Conservation (phyloP, 1,284 basidiomycete genomes). For the Inonotus obliquus region DNA sequence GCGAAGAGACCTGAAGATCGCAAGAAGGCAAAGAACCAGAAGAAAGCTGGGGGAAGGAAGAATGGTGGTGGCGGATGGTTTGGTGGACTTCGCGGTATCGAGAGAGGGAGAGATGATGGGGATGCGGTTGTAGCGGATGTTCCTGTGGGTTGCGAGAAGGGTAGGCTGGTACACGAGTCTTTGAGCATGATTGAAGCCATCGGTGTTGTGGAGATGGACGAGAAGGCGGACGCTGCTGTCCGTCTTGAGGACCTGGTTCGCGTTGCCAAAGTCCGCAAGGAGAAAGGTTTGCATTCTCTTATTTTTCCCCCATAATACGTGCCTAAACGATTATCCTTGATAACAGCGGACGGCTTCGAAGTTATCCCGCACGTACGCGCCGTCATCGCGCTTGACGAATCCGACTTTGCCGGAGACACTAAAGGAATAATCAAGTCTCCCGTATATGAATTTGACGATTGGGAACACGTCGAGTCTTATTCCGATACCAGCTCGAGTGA, state of each 20-base stretch:
- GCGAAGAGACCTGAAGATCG: slow-evolving; percentile 10
- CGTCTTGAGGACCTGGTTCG: slow-evolving; percentile 13
- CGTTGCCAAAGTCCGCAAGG: slow-evolving; percentile 11
- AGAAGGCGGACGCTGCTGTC: neutral
- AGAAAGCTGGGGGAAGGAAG: neutral
- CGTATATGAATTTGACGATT: slow-evolving; percentile 9
- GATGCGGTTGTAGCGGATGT: neutral
- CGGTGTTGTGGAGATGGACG: neutral
- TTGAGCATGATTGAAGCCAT: neutral
- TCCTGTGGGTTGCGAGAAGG: neutral
- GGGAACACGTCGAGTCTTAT: slow-evolving; percentile 16
- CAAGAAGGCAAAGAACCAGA: slow-evolving; percentile 13
- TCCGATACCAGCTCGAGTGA: slow-evolving; percentile 11
- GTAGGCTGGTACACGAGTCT: neutral
- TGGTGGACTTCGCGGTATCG: neutral
- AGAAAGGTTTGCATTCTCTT: slow-evolving; percentile 8
- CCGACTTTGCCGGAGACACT: neutral
- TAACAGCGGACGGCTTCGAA: slow-evolving; percentile 15
- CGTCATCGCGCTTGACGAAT: slow-evolving; percentile 17
- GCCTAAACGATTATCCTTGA: neutral
- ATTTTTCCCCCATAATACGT: neutral
- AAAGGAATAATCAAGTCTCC: neutral
- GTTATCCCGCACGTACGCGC: slow-evolving; percentile 12
- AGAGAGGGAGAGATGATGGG: neutral
- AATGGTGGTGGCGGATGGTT: neutral